Conservation (phyloP, 1,139 yeast species). For the Eremothecium coryli region DNA sequence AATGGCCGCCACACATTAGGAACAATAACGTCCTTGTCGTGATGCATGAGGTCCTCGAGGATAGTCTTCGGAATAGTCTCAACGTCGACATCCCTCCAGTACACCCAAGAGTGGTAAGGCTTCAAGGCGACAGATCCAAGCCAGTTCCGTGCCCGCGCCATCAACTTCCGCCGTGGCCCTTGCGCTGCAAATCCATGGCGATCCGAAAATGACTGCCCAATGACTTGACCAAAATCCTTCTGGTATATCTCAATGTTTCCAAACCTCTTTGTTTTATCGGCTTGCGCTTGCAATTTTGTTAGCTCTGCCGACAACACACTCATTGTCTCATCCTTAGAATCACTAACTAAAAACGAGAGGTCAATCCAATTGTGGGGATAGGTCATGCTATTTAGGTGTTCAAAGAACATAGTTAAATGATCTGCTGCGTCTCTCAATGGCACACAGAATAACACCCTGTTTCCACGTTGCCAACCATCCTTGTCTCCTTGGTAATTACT, state of each 20-base stretch:
- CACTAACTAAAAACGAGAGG: constrained; percentile 56
- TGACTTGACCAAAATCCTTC: constrained; percentile 61
- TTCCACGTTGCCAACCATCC: constrained; percentile 50
- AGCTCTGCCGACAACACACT: constrained; percentile 38
- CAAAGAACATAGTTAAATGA: constrained; percentile 57
- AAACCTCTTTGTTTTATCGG: constrained; percentile 34
- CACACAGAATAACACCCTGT: constrained; percentile 54
- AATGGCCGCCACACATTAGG: constrained; percentile 91
- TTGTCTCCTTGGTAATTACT: constrained; percentile 41
- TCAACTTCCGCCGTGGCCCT: constrained; percentile 61
- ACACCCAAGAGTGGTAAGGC: constrained; percentile 71
- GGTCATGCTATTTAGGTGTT: constrained; percentile 48
- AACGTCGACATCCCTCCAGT: constrained; percentile 70
- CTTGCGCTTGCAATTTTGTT: constrained; percentile 41
- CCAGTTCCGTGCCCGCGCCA: constrained; percentile 73
- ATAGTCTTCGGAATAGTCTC: constrained; percentile 54
- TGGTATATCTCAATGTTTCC: constrained; percentile 54
- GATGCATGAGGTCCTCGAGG: constrained; percentile 57
- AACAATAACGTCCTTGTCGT: constrained; percentile 55
- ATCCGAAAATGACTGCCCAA: constrained; percentile 56
- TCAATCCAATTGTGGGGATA: constrained; percentile 62
- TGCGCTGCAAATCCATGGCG: constrained; percentile 69
- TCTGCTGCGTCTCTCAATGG: constrained; percentile 65
- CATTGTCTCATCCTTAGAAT: constrained; percentile 51
- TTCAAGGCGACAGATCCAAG: constrained; percentile 50